Base-by-base conservation (phyloP, 306 rosid species). In the barrel medic (Medicago truncatula) region DNA sequence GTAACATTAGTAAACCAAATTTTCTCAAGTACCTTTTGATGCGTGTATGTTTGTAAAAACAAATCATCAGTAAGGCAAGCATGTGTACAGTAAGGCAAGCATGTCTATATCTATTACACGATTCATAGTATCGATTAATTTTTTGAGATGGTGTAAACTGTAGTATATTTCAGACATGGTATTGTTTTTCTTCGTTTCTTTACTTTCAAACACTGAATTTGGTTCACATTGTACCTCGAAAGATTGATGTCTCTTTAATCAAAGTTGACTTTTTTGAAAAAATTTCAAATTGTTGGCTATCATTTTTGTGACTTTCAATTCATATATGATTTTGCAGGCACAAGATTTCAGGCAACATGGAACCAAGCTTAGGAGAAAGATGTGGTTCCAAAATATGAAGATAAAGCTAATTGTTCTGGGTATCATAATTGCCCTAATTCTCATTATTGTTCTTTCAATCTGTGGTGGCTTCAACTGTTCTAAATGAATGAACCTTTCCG, bases 341-440 rank as follows among this genome's bases (percentile, higher is more conserved):
- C 97, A 91, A 80, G 98, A 91, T 82, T 93, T 93, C 72, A 88
- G 88, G 87, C 91, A 88, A 85, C 98, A 93, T 75, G 98, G 98
- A 77, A 93, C 98, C 76, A 75, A 87, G 89, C 84, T 93, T 75
- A 91, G 89, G 87, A 91, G 98, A 80, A 91, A 91, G 90, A 93
- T 93, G 98, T 93, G 98, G 97, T 78, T 82, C 31, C 88, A 93
- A 81, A 93, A 93, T 83, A 93, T 93, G 98, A 93, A 93, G 90
- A 84, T 89, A 65, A 93, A 91, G 88, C 85, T 93, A 53, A 82
- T 93, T 54, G 97, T 89, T 81, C 71, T 91, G 82, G 98, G 79
- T 39, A 93, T 93, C 87, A 21, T 91, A n/a, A 60, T 89, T 15
- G 87, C 89, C 14, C 63, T 93, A 75, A 91, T 93, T 85, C 92